A percentile compares a stretch with the other conserved stretches of the same genome.
Evolutionary conservation across 1,284 basidiomycete genomes (phyloP).

Genomic region (Cerioporus squamosus): DNA sequence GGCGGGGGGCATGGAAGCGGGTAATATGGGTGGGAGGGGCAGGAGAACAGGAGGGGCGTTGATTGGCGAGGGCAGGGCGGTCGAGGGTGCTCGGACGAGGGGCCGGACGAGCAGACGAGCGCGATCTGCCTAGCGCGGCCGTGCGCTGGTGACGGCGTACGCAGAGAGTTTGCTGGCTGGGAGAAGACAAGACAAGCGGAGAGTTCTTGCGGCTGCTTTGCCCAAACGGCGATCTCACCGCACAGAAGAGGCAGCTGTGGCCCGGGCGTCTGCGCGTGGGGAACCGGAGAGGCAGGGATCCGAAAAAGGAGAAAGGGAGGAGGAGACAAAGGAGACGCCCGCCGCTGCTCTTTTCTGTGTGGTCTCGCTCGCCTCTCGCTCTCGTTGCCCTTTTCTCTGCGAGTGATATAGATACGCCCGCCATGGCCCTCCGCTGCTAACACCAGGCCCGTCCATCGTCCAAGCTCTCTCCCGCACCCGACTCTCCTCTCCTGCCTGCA

Average conservation of each 20-base stretch:
- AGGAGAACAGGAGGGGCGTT: background rate
- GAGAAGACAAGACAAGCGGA: too few relatives aligned
- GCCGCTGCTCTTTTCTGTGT: constrained; percentile 8
- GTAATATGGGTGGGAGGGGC: background rate
- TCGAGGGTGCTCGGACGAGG: background rate
- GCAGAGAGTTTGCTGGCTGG: too few relatives aligned
- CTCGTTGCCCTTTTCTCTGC: background rate
- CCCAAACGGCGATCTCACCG: too few relatives aligned
- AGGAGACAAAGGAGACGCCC: constrained; percentile 19
- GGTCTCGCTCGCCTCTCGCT: constrained; percentile 2
- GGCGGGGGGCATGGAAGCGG: constrained; percentile 1
- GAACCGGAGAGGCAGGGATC: background rate
- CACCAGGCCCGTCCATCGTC: constrained; percentile 4
- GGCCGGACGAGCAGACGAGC: background rate
- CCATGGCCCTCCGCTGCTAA: constrained; percentile 19
- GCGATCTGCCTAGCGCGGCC: too few relatives aligned
- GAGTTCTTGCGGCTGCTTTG: too few relatives aligned
- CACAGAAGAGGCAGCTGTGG: background rate
- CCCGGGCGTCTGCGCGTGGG: constrained; percentile 7
- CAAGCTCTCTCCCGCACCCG: too few relatives aligned
- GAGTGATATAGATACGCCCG: constrained; percentile 6
- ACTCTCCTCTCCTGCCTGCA: background rate
- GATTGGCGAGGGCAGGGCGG: background rate
- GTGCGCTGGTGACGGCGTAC: too few relatives aligned
- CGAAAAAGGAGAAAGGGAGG: constrained; percentile 5